These are phyloP conservation scores for Cyclocybe aegerita DNA, from an alignment of 768 basidiomycete genomes.

Conservation along the genomic window DNA sequence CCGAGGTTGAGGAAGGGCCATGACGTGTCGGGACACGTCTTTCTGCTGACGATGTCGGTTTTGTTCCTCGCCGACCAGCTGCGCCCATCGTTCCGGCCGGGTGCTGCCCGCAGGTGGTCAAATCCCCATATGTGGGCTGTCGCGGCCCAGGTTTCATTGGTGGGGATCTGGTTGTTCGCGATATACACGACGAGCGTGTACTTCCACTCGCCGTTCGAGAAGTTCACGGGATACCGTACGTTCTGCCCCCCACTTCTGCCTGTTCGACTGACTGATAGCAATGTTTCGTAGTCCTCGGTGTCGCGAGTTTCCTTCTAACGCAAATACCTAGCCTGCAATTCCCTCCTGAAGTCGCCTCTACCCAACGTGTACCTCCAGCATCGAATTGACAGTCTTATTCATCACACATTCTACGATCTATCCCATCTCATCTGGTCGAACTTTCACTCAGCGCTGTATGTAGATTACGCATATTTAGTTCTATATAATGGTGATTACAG, in stretches of 20 bases:
- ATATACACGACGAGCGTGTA: conserved; percentile 81
- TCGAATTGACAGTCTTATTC: too few relatives aligned
- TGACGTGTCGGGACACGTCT: conserved; percentile 93
- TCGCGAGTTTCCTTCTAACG: conserved; percentile 25
- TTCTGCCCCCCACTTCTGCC: conserved; percentile 16
- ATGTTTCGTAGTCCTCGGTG: conserved; percentile 23
- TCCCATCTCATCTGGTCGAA: too few relatives aligned
- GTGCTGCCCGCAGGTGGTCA: conserved; percentile 32
- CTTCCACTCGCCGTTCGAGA: conserved; percentile 89
- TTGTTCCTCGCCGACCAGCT: conserved; percentile 82
- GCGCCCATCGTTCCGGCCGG: conserved; percentile 45
- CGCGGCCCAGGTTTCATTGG: conserved; percentile 40
- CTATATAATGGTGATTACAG: too few relatives aligned
- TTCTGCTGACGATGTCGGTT: conserved; percentile 78
- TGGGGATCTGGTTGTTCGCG: conserved; percentile 73
- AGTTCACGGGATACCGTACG: conserved; percentile 82
- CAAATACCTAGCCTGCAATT: conserved; percentile 7
- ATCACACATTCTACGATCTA: too few relatives aligned
- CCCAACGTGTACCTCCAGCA: too few relatives aligned
- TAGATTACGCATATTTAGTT: too few relatives aligned
- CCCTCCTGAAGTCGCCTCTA: too few relatives aligned
- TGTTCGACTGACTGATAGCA: background rate
- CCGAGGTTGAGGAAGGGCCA: conserved; percentile 80
- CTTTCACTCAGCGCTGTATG: too few relatives aligned
- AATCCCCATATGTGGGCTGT: conserved; percentile 49